Base-by-base conservation (phyloP, 148 eudicot species). In the Silene latifolia region DNA sequence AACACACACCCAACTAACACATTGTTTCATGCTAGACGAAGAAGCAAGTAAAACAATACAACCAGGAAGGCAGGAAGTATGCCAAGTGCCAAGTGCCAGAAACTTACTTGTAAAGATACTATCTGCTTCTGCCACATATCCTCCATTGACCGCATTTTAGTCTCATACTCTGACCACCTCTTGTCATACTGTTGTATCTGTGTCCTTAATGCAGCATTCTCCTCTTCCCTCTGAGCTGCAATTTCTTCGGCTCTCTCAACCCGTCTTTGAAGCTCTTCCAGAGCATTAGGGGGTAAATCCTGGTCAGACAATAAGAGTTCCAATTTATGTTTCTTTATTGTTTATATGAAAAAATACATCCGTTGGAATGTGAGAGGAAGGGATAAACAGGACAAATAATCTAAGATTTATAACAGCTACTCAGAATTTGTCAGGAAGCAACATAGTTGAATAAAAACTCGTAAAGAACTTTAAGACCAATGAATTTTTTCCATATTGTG, bases 51-150 rank as follows among this genome's bases (percentile, higher is more conserved):
- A 11, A 27, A 19, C 27, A 8, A 11, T 60, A 56, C 18, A 21
- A 6, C 2, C 5, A n/a, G n/a, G n/a, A n/a, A n/a, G n/a, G n/a
- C 35, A 7, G 39, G 47, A 67, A 3, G 27, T 75, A 17, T 46
- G 19, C 8, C 25, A 29, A 19, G 24, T 46, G 19, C 8, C 25
- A 29, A 19, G 24, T 1, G 13, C 11, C 23, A 9, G 7, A 71
- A 32, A 72, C 80, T 87, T 88, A 90, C 96, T 82, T 95, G 97
- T 81, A 92, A 83, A 58, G 96, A 75, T 53, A 69, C 77, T 79
- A 87, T 86, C 83, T 95, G 93, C 80, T 89, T 89, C 78, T 89
- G 90, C 99, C 99, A 95, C 87, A 73, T 87, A 69, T 88, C 93
- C 82, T 95, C 96, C 89, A 90, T 83, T 18, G 91, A 78, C 81